Evolutionary conservation across 139 green algal species (phyloP).

Genomic region (Chlorella sp.): DNA sequence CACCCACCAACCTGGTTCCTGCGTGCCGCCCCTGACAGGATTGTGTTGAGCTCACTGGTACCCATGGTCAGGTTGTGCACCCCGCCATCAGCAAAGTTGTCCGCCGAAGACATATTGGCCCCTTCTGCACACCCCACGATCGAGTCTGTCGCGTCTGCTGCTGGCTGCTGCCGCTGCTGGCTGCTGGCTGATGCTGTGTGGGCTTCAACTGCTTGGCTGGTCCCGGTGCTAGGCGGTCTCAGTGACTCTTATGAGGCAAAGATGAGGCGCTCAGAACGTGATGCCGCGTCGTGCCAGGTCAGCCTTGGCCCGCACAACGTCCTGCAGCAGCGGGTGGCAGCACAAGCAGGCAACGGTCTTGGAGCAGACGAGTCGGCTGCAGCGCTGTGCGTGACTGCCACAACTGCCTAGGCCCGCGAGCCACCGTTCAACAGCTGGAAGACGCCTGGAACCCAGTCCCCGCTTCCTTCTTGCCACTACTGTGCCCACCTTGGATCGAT

Average conservation of each 20-base stretch:
- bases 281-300: conserved; percentile 20
- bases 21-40: conserved; percentile 16
- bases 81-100: conserved; percentile 45
- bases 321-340: not conserved
- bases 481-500: too few relatives aligned
- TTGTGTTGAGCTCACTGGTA: conserved; percentile 19
- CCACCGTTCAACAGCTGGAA: too few relatives aligned
- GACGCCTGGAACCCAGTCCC: too few relatives aligned
- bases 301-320: conserved; percentile 26
- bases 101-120: not conserved
- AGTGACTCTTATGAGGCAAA: not conserved
- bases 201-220: not conserved
- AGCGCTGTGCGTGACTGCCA: too few relatives aligned
- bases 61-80: conserved; percentile 29
- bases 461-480: too few relatives aligned
- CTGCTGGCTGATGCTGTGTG: not conserved
- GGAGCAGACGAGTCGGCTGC: too few relatives aligned
- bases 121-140: too few relatives aligned
- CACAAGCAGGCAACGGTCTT: too few relatives aligned
- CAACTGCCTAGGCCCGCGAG: too few relatives aligned
- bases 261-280: not conserved
- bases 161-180: not conserved
- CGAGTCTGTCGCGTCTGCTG: too few relatives aligned
- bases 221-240: too few relatives aligned
- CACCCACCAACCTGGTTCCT: not conserved